phyloP scores from a whole-genome alignment of 305 asterid species.

The Fraxinus sp. region DNA sequence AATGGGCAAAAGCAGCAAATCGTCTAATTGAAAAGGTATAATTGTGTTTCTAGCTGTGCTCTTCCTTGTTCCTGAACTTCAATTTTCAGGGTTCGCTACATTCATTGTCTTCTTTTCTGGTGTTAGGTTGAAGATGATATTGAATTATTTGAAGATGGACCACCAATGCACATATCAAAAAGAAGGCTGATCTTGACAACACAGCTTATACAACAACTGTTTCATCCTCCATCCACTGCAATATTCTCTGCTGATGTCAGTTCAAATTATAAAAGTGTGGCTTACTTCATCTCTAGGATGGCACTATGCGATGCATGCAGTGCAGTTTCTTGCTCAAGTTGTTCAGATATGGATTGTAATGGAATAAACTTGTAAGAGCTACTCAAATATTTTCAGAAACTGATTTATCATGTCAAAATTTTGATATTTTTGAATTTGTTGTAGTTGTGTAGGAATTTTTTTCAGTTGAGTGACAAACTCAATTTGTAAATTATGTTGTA shows the following conservation, averaged over 20 bases:
- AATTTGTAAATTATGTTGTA: slow-evolving; percentile 21
- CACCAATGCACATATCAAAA: slow-evolving; percentile 42
- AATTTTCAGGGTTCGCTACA: not conserved
- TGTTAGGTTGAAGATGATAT: slow-evolving; percentile 46
- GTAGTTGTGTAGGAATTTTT: not conserved
- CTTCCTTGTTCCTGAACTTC: slow-evolving; percentile 14
- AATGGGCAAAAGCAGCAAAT: slow-evolving; percentile 58
- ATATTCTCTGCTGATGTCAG: slow-evolving; percentile 50
- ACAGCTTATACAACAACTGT: slow-evolving; percentile 73
- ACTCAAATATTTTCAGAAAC: slow-evolving; percentile 23
- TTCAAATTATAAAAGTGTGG: slow-evolving; percentile 34
- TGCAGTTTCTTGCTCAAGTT: slow-evolving; percentile 35
- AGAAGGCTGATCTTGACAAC: slow-evolving; percentile 66
- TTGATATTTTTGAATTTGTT: slow-evolving; percentile 2
- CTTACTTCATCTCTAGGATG: slow-evolving; percentile 46
- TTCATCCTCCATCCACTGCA: slow-evolving; percentile 48
- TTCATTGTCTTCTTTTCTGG: slow-evolving; percentile 16
- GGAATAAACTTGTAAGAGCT: slow-evolving; percentile 47
- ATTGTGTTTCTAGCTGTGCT: slow-evolving; percentile 22
- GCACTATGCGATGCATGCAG: slow-evolving; percentile 66
- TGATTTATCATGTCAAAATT: slow-evolving; percentile 17
- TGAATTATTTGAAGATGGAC: slow-evolving; percentile 51
- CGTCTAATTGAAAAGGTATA: slow-evolving; percentile 55
- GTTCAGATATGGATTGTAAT: slow-evolving; percentile 31
- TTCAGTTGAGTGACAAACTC: not conserved